Percentiles rank a stretch among this genome's conserved stretches.
These are phyloP conservation scores for Leccinum sublutescens DNA, from an alignment of 768 basidiomycete species.

Conservation along the genomic window DNA sequence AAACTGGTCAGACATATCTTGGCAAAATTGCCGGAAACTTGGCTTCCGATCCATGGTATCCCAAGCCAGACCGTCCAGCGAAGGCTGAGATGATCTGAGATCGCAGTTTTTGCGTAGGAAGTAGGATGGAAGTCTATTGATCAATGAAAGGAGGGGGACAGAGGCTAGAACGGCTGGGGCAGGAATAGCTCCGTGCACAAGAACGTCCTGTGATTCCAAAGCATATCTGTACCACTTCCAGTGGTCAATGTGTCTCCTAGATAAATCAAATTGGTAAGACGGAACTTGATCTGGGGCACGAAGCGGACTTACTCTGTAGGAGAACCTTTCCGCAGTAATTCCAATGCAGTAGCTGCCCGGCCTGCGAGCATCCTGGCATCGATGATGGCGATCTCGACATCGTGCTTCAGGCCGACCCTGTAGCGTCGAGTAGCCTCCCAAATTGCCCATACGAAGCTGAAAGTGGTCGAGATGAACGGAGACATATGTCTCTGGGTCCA, in stretches of 20 bases:
- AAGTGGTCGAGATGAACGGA: slow-evolving; percentile 70
- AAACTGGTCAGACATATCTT: slow-evolving; percentile 64
- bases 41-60: slow-evolving; percentile 57
- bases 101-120: slow-evolving; percentile 44
- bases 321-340: slow-evolving; percentile 53
- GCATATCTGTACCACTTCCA: slow-evolving; percentile 79
- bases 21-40: slow-evolving; percentile 69
- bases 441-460: slow-evolving; percentile 79
- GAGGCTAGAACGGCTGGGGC: slow-evolving; percentile 64
- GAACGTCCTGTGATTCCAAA: slow-evolving; percentile 72
- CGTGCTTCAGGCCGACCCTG: slow-evolving; percentile 67
- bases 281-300: not conserved
- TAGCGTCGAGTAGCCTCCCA: slow-evolving; percentile 83
- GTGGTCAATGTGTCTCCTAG: slow-evolving; percentile 58
- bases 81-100: slow-evolving; percentile 27
- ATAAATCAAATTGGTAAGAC: not conserved
- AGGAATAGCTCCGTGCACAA: slow-evolving; percentile 69
- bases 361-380: slow-evolving; percentile 60
- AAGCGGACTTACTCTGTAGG: slow-evolving; percentile 51
- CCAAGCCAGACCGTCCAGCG: slow-evolving; percentile 47
- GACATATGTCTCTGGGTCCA: slow-evolving; percentile 75
- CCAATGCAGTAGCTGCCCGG: slow-evolving; percentile 61
- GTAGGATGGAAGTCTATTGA: slow-evolving; percentile 72
- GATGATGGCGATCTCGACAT: slow-evolving; percentile 76
- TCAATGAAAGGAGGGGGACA: slow-evolving; percentile 60